phyloP scores from a whole-genome alignment of 2,329 filamentous ascomycete species.

The Pseudomassariella vexata region DNA sequence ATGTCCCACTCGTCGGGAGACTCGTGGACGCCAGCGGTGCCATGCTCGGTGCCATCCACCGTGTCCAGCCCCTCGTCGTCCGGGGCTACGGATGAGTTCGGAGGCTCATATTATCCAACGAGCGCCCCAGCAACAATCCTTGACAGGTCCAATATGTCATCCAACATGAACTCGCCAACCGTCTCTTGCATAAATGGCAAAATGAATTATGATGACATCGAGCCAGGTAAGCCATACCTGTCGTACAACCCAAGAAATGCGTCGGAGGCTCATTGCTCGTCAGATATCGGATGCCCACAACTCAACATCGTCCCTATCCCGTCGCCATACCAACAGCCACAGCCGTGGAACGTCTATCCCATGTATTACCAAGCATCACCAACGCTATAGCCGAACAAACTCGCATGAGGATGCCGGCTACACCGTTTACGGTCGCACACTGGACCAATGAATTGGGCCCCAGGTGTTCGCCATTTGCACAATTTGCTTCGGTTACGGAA shows the following conservation, averaged over 20 bases:
- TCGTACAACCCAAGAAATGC: too few relatives aligned
- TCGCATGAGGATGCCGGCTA: too few relatives aligned
- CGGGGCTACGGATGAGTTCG: conserved; percentile 40
- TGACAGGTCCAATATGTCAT: conserved; percentile 22
- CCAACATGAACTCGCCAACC: conserved; percentile 23
- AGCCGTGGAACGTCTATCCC: conserved; percentile 28
- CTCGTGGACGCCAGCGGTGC: conserved; percentile 38
- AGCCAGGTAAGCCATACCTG: conserved; percentile 21
- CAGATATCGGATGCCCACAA: conserved; percentile 26
- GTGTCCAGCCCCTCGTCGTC: conserved; percentile 49
- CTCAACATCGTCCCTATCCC: conserved; percentile 25
- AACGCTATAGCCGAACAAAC: conserved; percentile 13
- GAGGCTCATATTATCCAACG: conserved; percentile 40
- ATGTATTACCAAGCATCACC: conserved; percentile 27
- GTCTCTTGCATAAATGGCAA: conserved; percentile 24
- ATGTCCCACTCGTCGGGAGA: conserved; percentile 39
- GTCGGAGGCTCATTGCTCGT: too few relatives aligned
- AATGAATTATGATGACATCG: conserved; percentile 27
- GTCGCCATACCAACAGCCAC: conserved; percentile 24
- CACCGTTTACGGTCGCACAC: too few relatives aligned
- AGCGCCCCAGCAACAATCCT: conserved; percentile 41
- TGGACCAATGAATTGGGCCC: too few relatives aligned
- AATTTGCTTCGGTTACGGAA: too few relatives aligned
- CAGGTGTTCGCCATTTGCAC: too few relatives aligned
- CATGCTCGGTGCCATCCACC: conserved; percentile 39